phyloP scores from a whole-genome alignment of 1,284 basidiomycete species.

The Peniophora sp. region DNA sequence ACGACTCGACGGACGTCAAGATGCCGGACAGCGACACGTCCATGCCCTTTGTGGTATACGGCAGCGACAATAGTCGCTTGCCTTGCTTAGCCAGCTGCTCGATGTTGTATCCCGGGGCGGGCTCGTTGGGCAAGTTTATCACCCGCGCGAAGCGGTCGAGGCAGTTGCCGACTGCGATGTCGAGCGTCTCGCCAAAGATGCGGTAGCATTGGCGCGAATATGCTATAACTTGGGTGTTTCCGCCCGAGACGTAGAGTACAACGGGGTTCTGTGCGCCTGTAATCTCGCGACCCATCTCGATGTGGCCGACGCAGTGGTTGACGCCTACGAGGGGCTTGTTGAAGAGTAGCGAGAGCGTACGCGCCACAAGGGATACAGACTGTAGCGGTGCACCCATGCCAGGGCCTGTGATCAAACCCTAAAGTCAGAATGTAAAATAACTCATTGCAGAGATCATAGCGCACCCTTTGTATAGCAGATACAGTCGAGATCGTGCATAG shows the following conservation, averaged over 20 bases:
- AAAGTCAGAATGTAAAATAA: background rate
- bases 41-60: conserved; percentile 99
- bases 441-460: conserved; percentile 2
- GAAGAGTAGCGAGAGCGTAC: conserved; percentile 85
- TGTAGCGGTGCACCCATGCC: conserved; percentile 98
- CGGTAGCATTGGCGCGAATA: conserved; percentile 96
- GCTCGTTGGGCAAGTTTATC: conserved; percentile 94
- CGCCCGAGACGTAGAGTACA: conserved; percentile 97
- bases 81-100: conserved; percentile 90
- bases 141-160: conserved; percentile 95
- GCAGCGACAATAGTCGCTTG: conserved; percentile 71
- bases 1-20: conserved; percentile 82
- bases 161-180: conserved; percentile 98
- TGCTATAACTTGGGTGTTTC: conserved; percentile 98
- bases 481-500: conserved; percentile 79
- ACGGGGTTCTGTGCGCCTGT: conserved; percentile 94
- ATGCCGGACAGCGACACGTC: conserved; percentile 95
- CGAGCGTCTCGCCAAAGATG: conserved; percentile 98
- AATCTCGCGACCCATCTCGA: conserved; percentile 97
- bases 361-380: conserved; percentile 91
- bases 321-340: conserved; percentile 92
- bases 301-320: conserved; percentile 98
- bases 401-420: conserved; percentile 55
- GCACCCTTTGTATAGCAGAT: conserved; percentile 96
- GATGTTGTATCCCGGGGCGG: conserved; percentile 97